Evolutionary conservation across 2,329 filamentous ascomycete species (phyloP), one percentile per base, ranked within the genome.

Genomic region (Atkinsonella texensis): DNA sequence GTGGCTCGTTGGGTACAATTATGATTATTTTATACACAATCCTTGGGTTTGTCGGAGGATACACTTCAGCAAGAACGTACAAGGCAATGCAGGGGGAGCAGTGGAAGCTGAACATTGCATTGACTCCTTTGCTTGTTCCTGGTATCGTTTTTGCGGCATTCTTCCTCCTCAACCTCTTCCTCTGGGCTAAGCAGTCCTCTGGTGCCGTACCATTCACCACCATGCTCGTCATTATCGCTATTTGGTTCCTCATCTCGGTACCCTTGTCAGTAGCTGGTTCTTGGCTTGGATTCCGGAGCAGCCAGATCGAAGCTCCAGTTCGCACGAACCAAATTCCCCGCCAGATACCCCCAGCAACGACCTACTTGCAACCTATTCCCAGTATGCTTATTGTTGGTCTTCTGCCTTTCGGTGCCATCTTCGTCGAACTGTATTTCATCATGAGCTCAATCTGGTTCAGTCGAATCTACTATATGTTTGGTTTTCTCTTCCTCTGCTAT

Each of bases 391-490:
- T 97, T 20, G 91, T 94, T 23, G 93, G 93, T 49, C 83, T 97
- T 48, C 76, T 97, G 28, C 93, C 93, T 0, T 98, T 98, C 62
- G 89, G 87, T 46, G 91, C 93, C 55, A 97, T 98, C 65, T 96
- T 97, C 59, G 90, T 97, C 46, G 93, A 98, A 72, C 82, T 98
- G 2, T 97, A 95, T 77, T 97, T 97, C 70, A 96, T 98, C 74
- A 95, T 98, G 88, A 95, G 85, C 71, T 95, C 88, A 28, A 91
- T 98, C 65, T 98, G 93, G 93, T 95, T 94, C 70, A 91, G 85
- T 74, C 89, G 93, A 70, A 93, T 98, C 58, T 98, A 98, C 76
- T 98, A 98, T 78, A 98, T 98, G 93, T 98, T 98, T 62, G 93
- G 93, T 20, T 98, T 98, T 77, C 74, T 98, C 38, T 98, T 98